Conservation (phyloP, 2,329 filamentous ascomycete species). For the Venturia carpophila region DNA sequence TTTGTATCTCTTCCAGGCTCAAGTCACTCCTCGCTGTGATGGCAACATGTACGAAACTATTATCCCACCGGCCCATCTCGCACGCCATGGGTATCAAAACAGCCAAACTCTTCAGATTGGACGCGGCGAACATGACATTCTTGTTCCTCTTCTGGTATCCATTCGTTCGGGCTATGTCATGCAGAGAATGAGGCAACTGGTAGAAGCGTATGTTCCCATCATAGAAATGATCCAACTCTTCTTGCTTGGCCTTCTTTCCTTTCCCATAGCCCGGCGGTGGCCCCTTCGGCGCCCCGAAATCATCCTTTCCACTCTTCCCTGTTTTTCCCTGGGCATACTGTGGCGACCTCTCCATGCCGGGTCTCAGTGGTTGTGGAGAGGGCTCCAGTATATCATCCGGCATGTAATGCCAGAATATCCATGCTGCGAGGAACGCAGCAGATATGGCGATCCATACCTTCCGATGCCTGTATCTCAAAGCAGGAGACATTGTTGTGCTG, state of each 20-base stretch:
- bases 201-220: slow-evolving; percentile 64
- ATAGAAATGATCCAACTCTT: slow-evolving; percentile 42
- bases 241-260: slow-evolving; percentile 1
- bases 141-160: slow-evolving; percentile 49
- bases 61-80: slow-evolving; percentile 64
- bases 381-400: slow-evolving; percentile 15
- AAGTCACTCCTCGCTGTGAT: slow-evolving; percentile 68
- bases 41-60: slow-evolving; percentile 73
- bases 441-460: slow-evolving; percentile 7
- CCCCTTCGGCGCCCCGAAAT: not conserved
- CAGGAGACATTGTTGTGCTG: not conserved
- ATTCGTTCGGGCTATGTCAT: slow-evolving; percentile 35
- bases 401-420: slow-evolving; percentile 13
- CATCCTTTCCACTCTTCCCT: not conserved
- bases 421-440: not conserved
- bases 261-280: slow-evolving; percentile 11
- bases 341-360: not conserved
- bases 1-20: slow-evolving; percentile 47
- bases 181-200: slow-evolving; percentile 55
- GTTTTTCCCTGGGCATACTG: not conserved
- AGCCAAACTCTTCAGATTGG: slow-evolving; percentile 64
- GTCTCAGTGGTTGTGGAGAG: not conserved
- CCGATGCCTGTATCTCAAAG: slow-evolving; percentile 3
- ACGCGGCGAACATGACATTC: slow-evolving; percentile 72
- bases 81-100: slow-evolving; percentile 75